Percentiles rank a stretch among this genome's conserved stretches.
These are phyloP conservation scores for Paracamarosporium sp. DNA, from an alignment of 2,329 filamentous ascomycete species.

Conservation along the genomic window DNA sequence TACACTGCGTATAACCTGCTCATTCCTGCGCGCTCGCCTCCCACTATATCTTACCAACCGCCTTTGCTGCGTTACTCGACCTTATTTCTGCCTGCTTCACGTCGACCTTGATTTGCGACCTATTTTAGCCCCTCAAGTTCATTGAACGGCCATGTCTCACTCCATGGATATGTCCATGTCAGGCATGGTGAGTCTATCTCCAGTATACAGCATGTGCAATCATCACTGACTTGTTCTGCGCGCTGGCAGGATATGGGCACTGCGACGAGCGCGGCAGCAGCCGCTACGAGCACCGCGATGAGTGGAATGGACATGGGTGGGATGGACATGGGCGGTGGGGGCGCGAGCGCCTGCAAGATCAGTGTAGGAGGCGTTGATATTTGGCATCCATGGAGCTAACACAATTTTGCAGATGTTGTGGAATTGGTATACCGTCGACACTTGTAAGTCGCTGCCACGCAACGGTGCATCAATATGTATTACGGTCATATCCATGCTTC, in stretches of 20 bases:
- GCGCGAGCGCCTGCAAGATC: slow-evolving; percentile 37
- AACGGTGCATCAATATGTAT: not conserved
- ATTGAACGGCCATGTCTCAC: slow-evolving; percentile 17
- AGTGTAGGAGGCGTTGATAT: slow-evolving; percentile 22
- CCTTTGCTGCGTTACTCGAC: not conserved
- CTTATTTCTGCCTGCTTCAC: not conserved
- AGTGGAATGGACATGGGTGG: slow-evolving; percentile 16
- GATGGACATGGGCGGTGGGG: slow-evolving; percentile 30
- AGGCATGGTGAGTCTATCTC: slow-evolving; percentile 8
- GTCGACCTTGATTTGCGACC: not conserved
- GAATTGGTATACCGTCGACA: slow-evolving; percentile 78
- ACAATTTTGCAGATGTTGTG: slow-evolving; percentile 66
- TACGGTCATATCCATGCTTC: not conserved
- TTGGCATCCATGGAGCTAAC: slow-evolving; percentile 5
- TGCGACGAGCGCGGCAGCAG: slow-evolving; percentile 26
- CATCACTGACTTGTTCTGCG: not conserved
- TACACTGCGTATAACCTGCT: slow-evolving; percentile 2
- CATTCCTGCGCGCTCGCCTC: slow-evolving; percentile 2
- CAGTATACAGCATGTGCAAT: no score
- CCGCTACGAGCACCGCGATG: slow-evolving; percentile 24
- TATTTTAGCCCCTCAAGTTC: not conserved
- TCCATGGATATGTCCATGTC: slow-evolving; percentile 17
- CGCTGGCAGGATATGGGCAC: slow-evolving; percentile 12
- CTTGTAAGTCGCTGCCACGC: slow-evolving; percentile 51
- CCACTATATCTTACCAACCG: not conserved